Evolutionary conservation across 2,329 filamentous ascomycete species (phyloP), one percentile per base, ranked within the genome.

Genomic region (Monascus ruber): DNA sequence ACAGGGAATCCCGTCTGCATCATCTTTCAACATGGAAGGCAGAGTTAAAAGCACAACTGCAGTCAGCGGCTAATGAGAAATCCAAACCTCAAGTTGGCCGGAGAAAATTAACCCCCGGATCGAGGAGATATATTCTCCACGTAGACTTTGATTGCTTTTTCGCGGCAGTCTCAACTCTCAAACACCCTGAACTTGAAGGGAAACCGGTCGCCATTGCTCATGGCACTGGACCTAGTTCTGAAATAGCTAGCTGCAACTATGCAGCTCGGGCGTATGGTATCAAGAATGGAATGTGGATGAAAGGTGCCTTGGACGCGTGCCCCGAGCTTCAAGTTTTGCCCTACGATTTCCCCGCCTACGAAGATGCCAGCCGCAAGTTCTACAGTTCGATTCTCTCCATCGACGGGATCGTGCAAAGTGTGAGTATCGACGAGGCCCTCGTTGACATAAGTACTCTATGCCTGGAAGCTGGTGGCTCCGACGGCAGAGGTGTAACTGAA

Each of bases 271-370:
- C 76, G 27, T 91, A 81, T 50, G 89, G 89, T 1, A 73, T 98
- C 39, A 94, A 88, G 56, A 98, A 98, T 50, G 93, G 93, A 31
- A 98, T 96, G 91, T 98, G 93, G 91, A 96, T 98, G 89, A 93
- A 89, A 58, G 73, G 75, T 28, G 91, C 91, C 0, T 71, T 82
- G 42, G 81, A 91, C 48, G 61, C 91, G 11, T 98, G 87, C 54
- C 81, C 89, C 0, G 77, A 86, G 24, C 69, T 98, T 11, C 87
- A 93, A 49, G 80, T 96, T 1, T 58, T 98, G n/a, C 85, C 88
- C 0, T 98, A 98, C 52, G 88, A 98, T 54, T 98, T 96, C 55
- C 81, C 84, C 2, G 89, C 80, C 0, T 98, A 98, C 50, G 91
- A 98, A 66, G 83, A 88, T 43, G 86, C 88, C 1, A 98, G 91